A percentile compares a stretch with the other conserved stretches of the same genome.
Evolutionary conservation across 1,284 basidiomycete species (phyloP).

Genomic region (Grifola frondosa): DNA sequence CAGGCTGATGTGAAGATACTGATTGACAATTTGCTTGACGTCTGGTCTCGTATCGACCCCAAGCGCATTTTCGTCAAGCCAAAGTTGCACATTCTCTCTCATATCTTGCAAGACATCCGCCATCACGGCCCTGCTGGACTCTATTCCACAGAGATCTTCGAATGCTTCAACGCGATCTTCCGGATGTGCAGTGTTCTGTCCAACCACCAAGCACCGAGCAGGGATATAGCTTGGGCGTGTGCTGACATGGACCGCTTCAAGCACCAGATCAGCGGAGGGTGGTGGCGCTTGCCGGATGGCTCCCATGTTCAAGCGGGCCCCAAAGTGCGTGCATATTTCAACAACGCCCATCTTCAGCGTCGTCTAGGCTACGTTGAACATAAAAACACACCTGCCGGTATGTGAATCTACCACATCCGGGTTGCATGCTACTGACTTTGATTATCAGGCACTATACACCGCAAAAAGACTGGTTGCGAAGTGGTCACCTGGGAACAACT

Average conservation of each 20-base stretch:
- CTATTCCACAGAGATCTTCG: constrained; percentile 41
- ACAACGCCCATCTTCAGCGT: constrained; percentile 16
- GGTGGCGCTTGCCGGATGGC: constrained; percentile 12
- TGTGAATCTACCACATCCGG: no score
- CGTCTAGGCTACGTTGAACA: constrained; percentile 18
- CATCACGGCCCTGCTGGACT: constrained; percentile 20
- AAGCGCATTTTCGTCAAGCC: constrained; percentile 22
- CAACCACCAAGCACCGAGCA: constrained; percentile 43
- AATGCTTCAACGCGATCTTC: constrained; percentile 47
- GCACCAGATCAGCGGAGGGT: constrained; percentile 19
- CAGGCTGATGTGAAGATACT: constrained; percentile 15
- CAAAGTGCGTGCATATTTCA: constrained; percentile 9
- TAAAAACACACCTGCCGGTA: background rate
- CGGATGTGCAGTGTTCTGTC: constrained; percentile 39
- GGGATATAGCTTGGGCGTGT: constrained; percentile 39
- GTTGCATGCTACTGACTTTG: no score
- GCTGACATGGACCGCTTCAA: constrained; percentile 34
- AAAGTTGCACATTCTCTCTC: constrained; percentile 28
- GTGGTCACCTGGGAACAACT: no score
- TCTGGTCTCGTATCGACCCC: constrained; percentile 20
- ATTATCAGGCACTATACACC: no score
- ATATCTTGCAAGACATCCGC: constrained; percentile 20
- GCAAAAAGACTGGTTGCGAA: no score
- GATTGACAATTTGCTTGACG: constrained; percentile 22
- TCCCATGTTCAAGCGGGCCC: constrained; percentile 11